phyloP scores from a whole-genome alignment of 2,329 filamentous ascomycete species.

The Nectriaceae sp. region DNA sequence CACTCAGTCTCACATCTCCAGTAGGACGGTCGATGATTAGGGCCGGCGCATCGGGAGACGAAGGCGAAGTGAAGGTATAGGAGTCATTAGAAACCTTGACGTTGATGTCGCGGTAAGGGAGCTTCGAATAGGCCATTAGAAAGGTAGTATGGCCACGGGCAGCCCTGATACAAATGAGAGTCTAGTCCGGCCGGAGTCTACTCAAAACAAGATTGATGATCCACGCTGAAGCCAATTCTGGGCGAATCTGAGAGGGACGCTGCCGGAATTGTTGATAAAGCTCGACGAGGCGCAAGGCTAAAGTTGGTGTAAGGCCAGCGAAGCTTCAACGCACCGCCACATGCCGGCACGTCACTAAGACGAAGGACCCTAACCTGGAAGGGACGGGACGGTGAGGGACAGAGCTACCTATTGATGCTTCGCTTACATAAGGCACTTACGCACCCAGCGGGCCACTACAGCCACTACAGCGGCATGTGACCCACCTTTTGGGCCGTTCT shows the following conservation, averaged over 20 bases:
- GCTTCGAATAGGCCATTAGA: conserved; percentile 42
- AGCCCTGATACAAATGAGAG: conserved; percentile 10
- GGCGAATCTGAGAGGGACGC: not conserved
- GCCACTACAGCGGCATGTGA: not conserved
- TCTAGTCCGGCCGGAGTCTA: not conserved
- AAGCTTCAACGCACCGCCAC: not conserved
- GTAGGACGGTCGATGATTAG: conserved; percentile 90
- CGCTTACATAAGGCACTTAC: too few species aligned
- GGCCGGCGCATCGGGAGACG: conserved; percentile 83
- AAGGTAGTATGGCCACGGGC: conserved; percentile 11
- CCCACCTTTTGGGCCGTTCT: too few species aligned
- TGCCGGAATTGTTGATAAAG: not conserved
- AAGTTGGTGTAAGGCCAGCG: not conserved
- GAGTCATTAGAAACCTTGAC: conserved; percentile 88
- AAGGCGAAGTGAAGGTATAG: conserved; percentile 96
- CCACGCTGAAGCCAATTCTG: not conserved
- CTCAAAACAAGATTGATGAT: not conserved
- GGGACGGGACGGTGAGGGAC: not conserved
- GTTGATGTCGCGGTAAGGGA: conserved; percentile 95
- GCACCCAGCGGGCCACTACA: too few species aligned
- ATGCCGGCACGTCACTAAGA: not conserved
- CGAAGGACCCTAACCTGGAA: too few species aligned
- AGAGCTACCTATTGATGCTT: too few species aligned
- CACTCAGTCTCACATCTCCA: conserved; percentile 82
- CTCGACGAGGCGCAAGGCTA: conserved; percentile 1